phyloP scores from a whole-genome alignment of 2,329 filamentous ascomycete genomes.

The Capronia coronata region DNA sequence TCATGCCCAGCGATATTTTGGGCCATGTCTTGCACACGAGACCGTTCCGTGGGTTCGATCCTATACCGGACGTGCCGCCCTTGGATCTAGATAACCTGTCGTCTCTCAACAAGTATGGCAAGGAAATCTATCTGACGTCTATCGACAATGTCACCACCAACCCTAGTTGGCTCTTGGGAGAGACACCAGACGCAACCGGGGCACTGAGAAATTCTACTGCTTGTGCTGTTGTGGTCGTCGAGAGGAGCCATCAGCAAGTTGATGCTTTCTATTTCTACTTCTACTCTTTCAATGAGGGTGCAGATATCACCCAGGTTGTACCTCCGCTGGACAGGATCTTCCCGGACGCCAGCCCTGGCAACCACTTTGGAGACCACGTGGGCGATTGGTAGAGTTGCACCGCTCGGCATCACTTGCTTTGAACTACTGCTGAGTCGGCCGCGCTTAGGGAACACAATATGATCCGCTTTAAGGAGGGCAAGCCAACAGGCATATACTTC shows the following conservation, averaged over 20 bases:
- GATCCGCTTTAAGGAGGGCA: slow-evolving; percentile 78
- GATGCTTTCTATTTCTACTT: slow-evolving; percentile 99
- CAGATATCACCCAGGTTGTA: slow-evolving; percentile 70
- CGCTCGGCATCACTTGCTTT: not conserved
- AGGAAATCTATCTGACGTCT: slow-evolving; percentile 42
- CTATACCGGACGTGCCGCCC: slow-evolving; percentile 35
- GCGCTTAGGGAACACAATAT: slow-evolving; percentile 70
- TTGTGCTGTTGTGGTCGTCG: slow-evolving; percentile 51
- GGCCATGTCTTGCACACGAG: slow-evolving; percentile 43
- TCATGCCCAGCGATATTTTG: slow-evolving; percentile 45
- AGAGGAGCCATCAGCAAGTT: slow-evolving; percentile 52
- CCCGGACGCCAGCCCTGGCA: slow-evolving; percentile 42
- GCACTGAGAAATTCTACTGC: slow-evolving; percentile 47
- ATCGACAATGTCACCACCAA: slow-evolving; percentile 41
- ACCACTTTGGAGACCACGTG: slow-evolving; percentile 88
- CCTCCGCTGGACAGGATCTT: slow-evolving; percentile 19
- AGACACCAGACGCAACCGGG: slow-evolving; percentile 47
- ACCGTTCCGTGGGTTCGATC: slow-evolving; percentile 41
- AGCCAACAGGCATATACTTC: slow-evolving; percentile 61
- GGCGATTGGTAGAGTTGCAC: slow-evolving; percentile 65
- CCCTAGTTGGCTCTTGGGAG: slow-evolving; percentile 47
- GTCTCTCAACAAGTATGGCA: slow-evolving; percentile 40
- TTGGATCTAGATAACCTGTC: slow-evolving; percentile 45
- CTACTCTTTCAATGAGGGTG: slow-evolving; percentile 94
- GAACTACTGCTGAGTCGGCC: not conserved